Conservation (phyloP, 139 green algal genomes). For the Ulvella scutata region DNA sequence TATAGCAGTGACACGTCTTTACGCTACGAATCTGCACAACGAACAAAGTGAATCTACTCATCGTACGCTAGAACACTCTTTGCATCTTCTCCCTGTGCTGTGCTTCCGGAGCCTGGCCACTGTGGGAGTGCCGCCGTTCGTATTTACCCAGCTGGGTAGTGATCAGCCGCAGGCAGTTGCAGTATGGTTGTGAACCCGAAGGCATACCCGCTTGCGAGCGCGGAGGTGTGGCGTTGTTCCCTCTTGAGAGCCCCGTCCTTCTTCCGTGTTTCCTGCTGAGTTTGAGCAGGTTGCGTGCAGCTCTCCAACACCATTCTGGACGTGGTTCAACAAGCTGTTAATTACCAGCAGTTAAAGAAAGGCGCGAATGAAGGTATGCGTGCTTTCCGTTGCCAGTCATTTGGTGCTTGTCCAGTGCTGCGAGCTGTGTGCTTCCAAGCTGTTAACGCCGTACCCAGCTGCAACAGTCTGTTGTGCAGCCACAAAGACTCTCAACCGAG, state of each 20-base stretch:
- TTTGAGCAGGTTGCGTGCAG: conserved; percentile 19
- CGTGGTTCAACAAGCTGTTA: conserved; percentile 94
- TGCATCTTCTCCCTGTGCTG: too few species aligned
- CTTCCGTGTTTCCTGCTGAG: conserved; percentile 4
- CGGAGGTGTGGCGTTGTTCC: conserved; percentile 22
- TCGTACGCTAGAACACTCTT: too few species aligned
- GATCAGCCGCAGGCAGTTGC: conserved; percentile 59
- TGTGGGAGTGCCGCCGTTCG: too few species aligned
- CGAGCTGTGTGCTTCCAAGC: not conserved
- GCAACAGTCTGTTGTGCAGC: conserved; percentile 24
- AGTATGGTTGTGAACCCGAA: conserved; percentile 95
- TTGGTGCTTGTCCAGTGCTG: not conserved
- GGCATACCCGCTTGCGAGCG: conserved; percentile 88
- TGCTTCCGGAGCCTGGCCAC: too few species aligned
- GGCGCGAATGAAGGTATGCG: conserved; percentile 88
- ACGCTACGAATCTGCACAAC: too few species aligned
- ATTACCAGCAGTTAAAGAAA: conserved; percentile 99
- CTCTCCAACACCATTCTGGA: conserved; percentile 96
- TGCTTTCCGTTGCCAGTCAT: not conserved
- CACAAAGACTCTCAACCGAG: conserved; percentile 87
- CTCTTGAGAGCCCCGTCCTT: not conserved
- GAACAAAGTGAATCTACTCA: too few species aligned
- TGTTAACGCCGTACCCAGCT: not conserved
- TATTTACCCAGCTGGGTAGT: too few species aligned
- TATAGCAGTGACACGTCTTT: too few species aligned